Evolutionary conservation across 2,329 filamentous ascomycete species (phyloP).

Genomic region (Penicillium janthinellum): DNA sequence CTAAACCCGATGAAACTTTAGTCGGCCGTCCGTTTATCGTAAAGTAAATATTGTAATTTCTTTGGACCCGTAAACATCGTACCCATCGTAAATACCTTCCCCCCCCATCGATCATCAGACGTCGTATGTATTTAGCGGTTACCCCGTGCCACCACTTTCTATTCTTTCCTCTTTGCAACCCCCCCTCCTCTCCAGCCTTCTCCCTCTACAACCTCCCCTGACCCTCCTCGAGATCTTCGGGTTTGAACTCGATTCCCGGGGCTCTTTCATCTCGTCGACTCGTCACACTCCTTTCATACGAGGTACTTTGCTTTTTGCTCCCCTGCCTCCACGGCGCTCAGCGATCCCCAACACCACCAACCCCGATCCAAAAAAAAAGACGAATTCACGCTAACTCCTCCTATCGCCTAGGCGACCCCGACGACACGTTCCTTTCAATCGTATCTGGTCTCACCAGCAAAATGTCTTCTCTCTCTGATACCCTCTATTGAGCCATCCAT

Average conservation of each 20-base stretch:
- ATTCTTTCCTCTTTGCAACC: constrained; percentile 8
- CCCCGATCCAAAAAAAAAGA: neutral
- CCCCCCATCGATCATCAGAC: constrained; percentile 5
- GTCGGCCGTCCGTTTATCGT: constrained; percentile 2
- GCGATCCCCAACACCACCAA: neutral
- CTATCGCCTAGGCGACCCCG: constrained; percentile 21
- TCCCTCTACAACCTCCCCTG: neutral
- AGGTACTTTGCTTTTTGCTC: constrained; percentile 6
- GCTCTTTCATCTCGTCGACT: constrained; percentile 13
- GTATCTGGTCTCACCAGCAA: constrained; percentile 30
- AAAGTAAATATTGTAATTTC: constrained; percentile 9
- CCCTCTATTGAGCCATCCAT: constrained; percentile 39
- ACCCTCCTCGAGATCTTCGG: neutral
- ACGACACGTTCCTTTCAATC: constrained; percentile 20
- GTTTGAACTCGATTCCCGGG: neutral
- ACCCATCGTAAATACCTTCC: neutral
- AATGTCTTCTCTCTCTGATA: constrained; percentile 37
- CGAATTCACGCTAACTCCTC: constrained; percentile 16
- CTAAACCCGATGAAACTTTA: constrained; percentile 5
- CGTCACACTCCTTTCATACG: constrained; percentile 15
- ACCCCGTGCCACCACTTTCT: constrained; percentile 25
- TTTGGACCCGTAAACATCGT: neutral
- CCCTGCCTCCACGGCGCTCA: neutral
- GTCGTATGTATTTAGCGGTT: constrained; percentile 30
- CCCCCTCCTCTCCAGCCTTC: neutral